Evolutionary conservation across 1,139 yeast species (phyloP), one percentile per base, ranked within the genome.

Genomic region (Yamadazyma epiphylla): DNA sequence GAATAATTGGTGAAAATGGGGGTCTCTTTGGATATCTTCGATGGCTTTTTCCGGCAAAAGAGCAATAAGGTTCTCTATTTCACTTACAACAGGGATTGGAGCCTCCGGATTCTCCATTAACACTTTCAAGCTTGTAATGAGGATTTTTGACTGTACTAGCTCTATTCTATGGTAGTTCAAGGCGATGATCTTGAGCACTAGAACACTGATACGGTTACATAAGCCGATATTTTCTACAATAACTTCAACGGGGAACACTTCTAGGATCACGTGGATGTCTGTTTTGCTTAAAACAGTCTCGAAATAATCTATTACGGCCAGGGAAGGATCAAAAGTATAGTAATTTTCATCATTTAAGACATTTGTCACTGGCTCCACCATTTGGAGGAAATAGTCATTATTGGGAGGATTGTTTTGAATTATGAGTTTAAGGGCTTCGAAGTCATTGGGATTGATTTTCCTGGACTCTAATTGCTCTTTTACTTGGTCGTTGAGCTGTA

Each of bases 101-200:
- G 37, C 14, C 12, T 19, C 26, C 3, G 25, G 23, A 2, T 30
- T 28, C 6, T 15, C 13, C 15, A 39, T 27, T 13, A 33, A 32
- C 14, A 24, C 19, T 3, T 9, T 4, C 13, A 33, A 19, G 10
- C 27, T 23, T n/a, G 22, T 24, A 4, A n/a, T 9, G 3, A 20
- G 4, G 11, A 31, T 13, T 13, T 20, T 29, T 31, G 53, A 55
- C 4, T 33, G 31, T 4, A 36, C 25, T 7, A 52, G 41, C 5
- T 44, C 49, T 2, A 39, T 30, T 10, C 51, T 47, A 7, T 33
- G 31, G 12, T 41, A 19, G 32, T 55, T 48, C 17, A 35, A 24
- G 14, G 37, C 41, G 11, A 58, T 28, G 14, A 59, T 37, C 31
- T 45, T 45, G 14, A 57, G 37, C 21, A 55, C 43, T 25, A 54